Percentiles rank a stretch among this genome's conserved stretches.
These are phyloP conservation scores for Xylariaceae sp. DNA, from an alignment of 2,329 filamentous ascomycete species.

Conservation along the genomic window DNA sequence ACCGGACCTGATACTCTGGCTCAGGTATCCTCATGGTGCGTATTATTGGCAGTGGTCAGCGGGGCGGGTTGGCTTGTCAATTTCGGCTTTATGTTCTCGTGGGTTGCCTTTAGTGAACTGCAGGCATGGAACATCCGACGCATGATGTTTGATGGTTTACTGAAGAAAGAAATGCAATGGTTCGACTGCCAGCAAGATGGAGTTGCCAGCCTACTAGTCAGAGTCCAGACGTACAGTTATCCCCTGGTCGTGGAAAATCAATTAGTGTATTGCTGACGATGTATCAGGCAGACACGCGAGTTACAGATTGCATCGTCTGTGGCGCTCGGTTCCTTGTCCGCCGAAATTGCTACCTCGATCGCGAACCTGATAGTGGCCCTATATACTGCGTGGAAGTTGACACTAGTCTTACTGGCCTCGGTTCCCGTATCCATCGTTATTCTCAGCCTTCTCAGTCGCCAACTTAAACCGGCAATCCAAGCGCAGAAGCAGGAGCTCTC, in stretches of 20 bases:
- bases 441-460: slow-evolving; percentile 64
- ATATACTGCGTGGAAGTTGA: slow-evolving; percentile 82
- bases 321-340: slow-evolving; percentile 73
- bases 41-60: slow-evolving; percentile 69
- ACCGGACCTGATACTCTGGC: slow-evolving; percentile 57
- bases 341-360: slow-evolving; percentile 67
- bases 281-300: slow-evolving; percentile 76
- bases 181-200: slow-evolving; percentile 78
- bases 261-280: slow-evolving; percentile 29
- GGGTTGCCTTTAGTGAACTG: slow-evolving; percentile 80
- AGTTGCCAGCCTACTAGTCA: slow-evolving; percentile 71
- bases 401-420: slow-evolving; percentile 76
- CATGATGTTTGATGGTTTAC: slow-evolving; percentile 68
- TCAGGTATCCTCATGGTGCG: slow-evolving; percentile 63
- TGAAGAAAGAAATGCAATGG: slow-evolving; percentile 80
- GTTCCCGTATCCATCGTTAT: slow-evolving; percentile 70
- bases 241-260: not conserved
- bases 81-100: slow-evolving; percentile 69
- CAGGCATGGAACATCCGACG: slow-evolving; percentile 72
- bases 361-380: slow-evolving; percentile 75
- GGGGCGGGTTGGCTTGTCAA: slow-evolving; percentile 70
- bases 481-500: slow-evolving; percentile 71
- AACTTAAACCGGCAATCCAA: slow-evolving; percentile 69
- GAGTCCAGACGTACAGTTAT: slow-evolving; percentile 71
- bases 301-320: slow-evolving; percentile 82